phyloP scores from a whole-genome alignment of 1,284 basidiomycete genomes.

The Erythrobasidium hasegawianum region DNA sequence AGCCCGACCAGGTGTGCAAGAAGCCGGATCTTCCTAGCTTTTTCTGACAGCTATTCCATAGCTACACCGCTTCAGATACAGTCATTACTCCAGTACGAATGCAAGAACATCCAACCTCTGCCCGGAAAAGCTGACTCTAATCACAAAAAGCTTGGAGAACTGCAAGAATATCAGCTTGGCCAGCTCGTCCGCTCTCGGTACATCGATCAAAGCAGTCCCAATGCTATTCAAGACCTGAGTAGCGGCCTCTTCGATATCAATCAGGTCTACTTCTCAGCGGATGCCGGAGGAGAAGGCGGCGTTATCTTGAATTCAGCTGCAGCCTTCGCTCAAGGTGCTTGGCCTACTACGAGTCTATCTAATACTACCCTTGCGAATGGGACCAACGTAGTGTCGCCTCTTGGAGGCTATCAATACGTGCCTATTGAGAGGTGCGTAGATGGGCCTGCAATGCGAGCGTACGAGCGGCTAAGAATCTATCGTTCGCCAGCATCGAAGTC shows the following conservation, averaged over 20 bases:
- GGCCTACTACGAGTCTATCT: constrained; percentile 66
- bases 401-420: constrained; percentile 77
- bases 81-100: constrained; percentile 54
- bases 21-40: constrained; percentile 16
- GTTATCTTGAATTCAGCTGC: constrained; percentile 69
- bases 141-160: constrained; percentile 63
- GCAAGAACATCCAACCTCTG: not conserved
- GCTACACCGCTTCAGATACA: constrained; percentile 63
- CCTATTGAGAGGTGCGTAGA: constrained; percentile 50
- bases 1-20: not conserved
- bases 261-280: constrained; percentile 60
- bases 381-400: constrained; percentile 60
- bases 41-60: constrained; percentile 21
- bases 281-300: constrained; percentile 27
- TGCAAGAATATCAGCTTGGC: constrained; percentile 70
- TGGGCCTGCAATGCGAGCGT: no score
- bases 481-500: constrained; percentile 68
- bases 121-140: constrained; percentile 51
- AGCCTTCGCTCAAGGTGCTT: constrained; percentile 65
- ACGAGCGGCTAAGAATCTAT: no score
- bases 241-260: constrained; percentile 65
- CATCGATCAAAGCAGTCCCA: constrained; percentile 61
- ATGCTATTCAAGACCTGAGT: constrained; percentile 64
- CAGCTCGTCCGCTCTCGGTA: constrained; percentile 64
- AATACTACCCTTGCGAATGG: constrained; percentile 73